These are phyloP conservation scores for Stereocaulon alpinum DNA, from an alignment of 495 filamentous ascomycete genomes.

Conservation along the genomic window DNA sequence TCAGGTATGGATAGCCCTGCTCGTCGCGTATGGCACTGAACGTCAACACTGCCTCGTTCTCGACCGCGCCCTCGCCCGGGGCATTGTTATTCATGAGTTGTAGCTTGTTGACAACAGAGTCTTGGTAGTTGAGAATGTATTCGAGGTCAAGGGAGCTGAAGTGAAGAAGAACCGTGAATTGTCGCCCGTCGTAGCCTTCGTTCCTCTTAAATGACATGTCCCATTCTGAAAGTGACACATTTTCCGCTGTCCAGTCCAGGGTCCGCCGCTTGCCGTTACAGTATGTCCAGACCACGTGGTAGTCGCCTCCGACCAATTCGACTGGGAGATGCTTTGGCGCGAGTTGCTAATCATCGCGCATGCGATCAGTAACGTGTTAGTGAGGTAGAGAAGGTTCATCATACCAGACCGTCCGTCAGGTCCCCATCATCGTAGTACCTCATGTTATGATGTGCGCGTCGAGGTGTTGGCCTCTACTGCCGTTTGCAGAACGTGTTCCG, in stretches of 20 bases:
- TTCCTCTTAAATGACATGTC: conserved; percentile 8
- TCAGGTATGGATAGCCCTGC: conserved; percentile 20
- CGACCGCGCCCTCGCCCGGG: conserved; percentile 14
- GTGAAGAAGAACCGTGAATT: conserved; percentile 16
- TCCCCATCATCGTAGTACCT: conserved; percentile 20
- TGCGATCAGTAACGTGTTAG: background rate
- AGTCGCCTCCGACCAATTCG: conserved; percentile 15
- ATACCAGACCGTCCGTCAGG: conserved; percentile 16
- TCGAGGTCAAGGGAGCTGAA: conserved; percentile 22
- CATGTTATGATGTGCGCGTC: conserved; percentile 10
- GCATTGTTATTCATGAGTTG: conserved; percentile 18
- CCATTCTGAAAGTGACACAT: conserved; percentile 10
- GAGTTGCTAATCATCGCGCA: conserved; percentile 2
- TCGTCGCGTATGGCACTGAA: conserved; percentile 20
- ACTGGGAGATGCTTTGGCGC: conserved; percentile 7
- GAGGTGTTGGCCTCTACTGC: background rate
- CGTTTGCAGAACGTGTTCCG: background rate
- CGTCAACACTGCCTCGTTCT: conserved; percentile 16
- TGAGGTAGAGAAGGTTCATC: background rate
- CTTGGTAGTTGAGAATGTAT: conserved; percentile 22
- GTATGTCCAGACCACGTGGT: conserved; percentile 18
- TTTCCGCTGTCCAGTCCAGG: conserved; percentile 13
- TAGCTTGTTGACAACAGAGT: conserved; percentile 21
- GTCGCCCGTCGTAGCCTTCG: conserved; percentile 15
- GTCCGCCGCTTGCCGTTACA: conserved; percentile 16